Percentiles rank a stretch among this genome's conserved stretches.
phyloP scores from a whole-genome alignment of 116 monocot species.

The Phalaenopsis hybrid region DNA sequence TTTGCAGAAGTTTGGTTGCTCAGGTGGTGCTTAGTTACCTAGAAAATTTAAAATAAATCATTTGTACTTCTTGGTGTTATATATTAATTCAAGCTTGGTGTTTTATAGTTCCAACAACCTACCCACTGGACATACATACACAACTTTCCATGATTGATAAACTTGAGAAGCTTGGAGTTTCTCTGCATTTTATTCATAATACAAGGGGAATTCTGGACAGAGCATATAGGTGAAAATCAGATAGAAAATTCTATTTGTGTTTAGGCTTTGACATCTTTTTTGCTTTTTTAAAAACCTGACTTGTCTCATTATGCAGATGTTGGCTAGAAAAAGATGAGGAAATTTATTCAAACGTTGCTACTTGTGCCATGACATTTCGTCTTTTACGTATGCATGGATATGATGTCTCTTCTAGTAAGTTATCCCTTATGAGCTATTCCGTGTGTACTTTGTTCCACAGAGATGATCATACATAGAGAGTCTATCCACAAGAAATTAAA shows the following conservation, averaged over 20 bases:
- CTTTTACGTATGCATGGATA: constrained; percentile 78
- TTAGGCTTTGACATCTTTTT: not conserved
- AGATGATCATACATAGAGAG: not conserved
- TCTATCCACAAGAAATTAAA: too few relatives aligned
- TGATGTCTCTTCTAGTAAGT: constrained; percentile 40
- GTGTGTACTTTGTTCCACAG: not conserved
- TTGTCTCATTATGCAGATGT: constrained; percentile 34
- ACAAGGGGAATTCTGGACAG: constrained; percentile 60
- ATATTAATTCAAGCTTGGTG: not conserved
- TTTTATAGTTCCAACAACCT: constrained; percentile 53
- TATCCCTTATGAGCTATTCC: not conserved
- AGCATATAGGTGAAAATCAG: constrained; percentile 48
- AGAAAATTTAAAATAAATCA: not conserved
- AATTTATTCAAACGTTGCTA: constrained; percentile 41
- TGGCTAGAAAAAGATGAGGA: constrained; percentile 78
- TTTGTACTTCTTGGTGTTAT: not conserved
- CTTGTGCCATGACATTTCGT: constrained; percentile 79
- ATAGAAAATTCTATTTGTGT: not conserved
- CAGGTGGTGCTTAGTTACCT: constrained; percentile 37
- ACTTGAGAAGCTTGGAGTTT: constrained; percentile 64
- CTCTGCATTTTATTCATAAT: constrained; percentile 44
- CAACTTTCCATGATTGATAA: constrained; percentile 54
- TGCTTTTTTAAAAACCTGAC: constrained; percentile 16
- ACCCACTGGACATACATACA: constrained; percentile 43
- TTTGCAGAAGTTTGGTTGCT: constrained; percentile 41